A percentile compares a stretch with the other conserved stretches of the same genome.
Evolutionary conservation across 352 stramenopile species (phyloP).

Genomic region (Lagenidium sp.): DNA sequence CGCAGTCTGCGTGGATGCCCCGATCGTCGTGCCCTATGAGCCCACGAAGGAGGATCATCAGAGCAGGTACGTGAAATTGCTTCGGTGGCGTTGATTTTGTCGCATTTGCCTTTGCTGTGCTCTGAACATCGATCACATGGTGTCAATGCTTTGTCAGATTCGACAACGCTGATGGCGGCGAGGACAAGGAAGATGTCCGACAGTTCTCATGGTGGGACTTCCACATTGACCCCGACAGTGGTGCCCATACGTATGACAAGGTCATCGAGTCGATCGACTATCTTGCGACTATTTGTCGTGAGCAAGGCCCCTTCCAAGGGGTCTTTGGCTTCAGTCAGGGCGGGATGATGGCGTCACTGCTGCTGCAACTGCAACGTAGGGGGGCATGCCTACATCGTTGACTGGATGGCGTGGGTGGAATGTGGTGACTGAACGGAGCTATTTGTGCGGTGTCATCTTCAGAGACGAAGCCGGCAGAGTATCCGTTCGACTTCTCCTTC

Average conservation of each 20-base stretch:
- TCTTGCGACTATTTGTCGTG: conserved; percentile 41
- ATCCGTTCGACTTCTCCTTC: conserved; percentile 57
- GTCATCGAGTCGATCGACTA: conserved; percentile 67
- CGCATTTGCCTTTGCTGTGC: too few species aligned
- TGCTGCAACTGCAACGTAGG: conserved; percentile 65
- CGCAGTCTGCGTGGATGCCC: conserved; percentile 67
- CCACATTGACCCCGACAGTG: conserved; percentile 27
- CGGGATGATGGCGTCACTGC: conserved; percentile 51
- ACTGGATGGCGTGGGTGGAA: too few species aligned
- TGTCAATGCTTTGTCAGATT: not conserved
- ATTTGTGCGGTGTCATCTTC: not conserved
- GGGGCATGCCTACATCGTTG: too few species aligned
- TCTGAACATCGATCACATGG: not conserved
- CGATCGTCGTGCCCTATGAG: conserved; percentile 62
- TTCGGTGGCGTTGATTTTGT: not conserved
- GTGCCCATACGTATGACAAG: conserved; percentile 26
- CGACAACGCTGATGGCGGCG: conserved; percentile 4
- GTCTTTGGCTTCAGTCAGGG: conserved; percentile 84
- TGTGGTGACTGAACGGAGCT: too few species aligned
- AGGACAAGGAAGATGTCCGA: conserved; percentile 23
- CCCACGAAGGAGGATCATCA: conserved; percentile 44
- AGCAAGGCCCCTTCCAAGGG: conserved; percentile 77
- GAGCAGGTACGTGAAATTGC: conserved; percentile 17
- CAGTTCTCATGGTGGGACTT: conserved; percentile 79
- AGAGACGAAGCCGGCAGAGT: conserved; percentile 31